Conservation (phyloP, 345 rosid genomes). For the Excoecaria cochinchinensis region DNA sequence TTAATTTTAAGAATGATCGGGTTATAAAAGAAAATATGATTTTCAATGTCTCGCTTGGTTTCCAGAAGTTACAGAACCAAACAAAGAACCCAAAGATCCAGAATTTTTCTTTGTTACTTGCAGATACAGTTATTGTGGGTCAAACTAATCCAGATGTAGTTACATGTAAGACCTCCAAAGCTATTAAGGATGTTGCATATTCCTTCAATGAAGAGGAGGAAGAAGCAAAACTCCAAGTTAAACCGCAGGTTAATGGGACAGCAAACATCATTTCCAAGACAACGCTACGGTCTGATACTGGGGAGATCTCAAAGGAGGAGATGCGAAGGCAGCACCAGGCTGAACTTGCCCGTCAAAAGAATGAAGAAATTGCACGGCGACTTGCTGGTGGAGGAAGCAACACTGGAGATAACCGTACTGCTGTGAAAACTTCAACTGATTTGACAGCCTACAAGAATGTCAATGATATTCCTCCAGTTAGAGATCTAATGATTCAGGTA, state of each 20-base stretch:
- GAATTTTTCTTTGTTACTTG: conserved; percentile 66
- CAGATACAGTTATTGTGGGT: conserved; percentile 76
- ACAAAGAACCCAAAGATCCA: conserved; percentile 53
- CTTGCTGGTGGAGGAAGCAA: conserved; percentile 80
- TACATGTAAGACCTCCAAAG: conserved; percentile 66
- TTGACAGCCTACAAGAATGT: conserved; percentile 81
- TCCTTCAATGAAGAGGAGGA: conserved; percentile 87
- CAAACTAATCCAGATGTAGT: conserved; percentile 52
- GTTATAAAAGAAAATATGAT: conserved; percentile 57
- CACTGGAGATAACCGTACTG: conserved; percentile 54
- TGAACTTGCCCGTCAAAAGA: conserved; percentile 97
- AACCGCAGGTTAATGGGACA: conserved; percentile 37
- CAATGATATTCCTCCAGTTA: conserved; percentile 76
- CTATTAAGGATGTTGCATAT: conserved; percentile 81
- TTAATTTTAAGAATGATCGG: conserved; percentile 77
- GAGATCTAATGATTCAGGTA: conserved; percentile 70
- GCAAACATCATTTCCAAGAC: conserved; percentile 57
- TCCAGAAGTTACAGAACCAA: conserved; percentile 70
- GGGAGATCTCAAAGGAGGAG: conserved; percentile 91
- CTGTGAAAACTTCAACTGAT: conserved; percentile 61
- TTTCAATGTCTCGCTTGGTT: conserved; percentile 80
- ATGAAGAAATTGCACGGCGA: conserved; percentile 92
- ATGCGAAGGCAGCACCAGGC: conserved; percentile 96
- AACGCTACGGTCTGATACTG: conserved; percentile 82
- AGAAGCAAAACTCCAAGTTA: conserved; percentile 42